Evolutionary conservation across 2,329 filamentous ascomycete genomes (phyloP), one percentile per base, ranked within the genome.

Genomic region (Neonectria sp.): DNA sequence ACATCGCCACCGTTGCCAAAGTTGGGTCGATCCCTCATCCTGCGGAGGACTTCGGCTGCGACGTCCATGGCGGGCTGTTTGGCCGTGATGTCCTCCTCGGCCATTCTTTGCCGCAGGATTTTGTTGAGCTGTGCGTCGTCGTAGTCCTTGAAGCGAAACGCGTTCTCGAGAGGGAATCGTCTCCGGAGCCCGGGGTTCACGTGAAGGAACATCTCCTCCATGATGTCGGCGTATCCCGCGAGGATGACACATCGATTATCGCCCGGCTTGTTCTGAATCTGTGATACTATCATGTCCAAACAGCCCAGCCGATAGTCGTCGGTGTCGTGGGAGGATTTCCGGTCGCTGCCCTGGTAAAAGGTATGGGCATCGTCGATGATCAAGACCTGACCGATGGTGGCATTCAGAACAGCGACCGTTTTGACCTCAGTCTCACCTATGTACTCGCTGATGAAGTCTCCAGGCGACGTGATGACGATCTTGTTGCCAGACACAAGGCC

Each of bases 1-100:
- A 95, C 85, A 65, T 93, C 92, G 0, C 93, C 92, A 2, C 87
- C 93, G 71, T 95, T 95, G 1, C 92, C 92, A 79, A 95, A 95
- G 72, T 94, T 87, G 0, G 89, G 87, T 0, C 88, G 84, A 69
- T 91, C 91, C 1, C 91, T 86, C 1, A 87, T 86, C 4, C 90
- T 85, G 7, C 81, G 79, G 0, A 95, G 82, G n/a, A 91, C 82
- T 3, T 91, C 89, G 64, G 90, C 79, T 0, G 87, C 90, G 0
- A 88, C 86, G 0, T 78, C 76, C 59, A 85, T 86, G 0, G 85
- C 91, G 29, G 84, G 76, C 1, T 82, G 78, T 25, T 88, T 82
- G 0, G 85, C 71, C 33, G 86, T 87, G 5, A 94, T 77, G 6
- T 35, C n/a, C 29, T 53, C 51, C 4, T 35, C 31, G n/a, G n/a